These are phyloP conservation scores for Leccinum obscurum DNA, from an alignment of 768 basidiomycete genomes.

Conservation along the genomic window DNA sequence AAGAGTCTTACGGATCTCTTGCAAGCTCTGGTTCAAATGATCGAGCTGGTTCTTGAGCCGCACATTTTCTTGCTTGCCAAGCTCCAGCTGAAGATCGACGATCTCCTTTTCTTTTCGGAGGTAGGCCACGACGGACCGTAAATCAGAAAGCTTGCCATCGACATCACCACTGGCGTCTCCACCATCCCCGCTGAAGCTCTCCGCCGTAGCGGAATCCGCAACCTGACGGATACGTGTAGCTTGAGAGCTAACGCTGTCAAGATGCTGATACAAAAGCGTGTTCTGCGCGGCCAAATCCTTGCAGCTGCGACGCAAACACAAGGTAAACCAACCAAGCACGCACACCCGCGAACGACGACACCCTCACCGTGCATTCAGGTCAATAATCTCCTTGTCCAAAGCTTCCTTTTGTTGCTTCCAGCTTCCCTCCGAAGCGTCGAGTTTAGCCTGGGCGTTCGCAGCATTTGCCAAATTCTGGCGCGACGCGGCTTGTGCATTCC, in stretches of 20 bases:
- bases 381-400: constrained; percentile 74
- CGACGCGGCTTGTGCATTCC: constrained; percentile 47
- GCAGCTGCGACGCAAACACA: constrained; percentile 43
- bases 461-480: constrained; percentile 61
- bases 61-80: constrained; percentile 73
- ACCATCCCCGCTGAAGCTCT: constrained; percentile 40
- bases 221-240: constrained; percentile 78
- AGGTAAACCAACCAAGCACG: neutral
- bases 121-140: constrained; percentile 78
- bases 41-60: constrained; percentile 77
- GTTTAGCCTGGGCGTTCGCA: constrained; percentile 75
- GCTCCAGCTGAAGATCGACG: constrained; percentile 82
- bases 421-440: constrained; percentile 68
- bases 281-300: constrained; percentile 80
- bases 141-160: constrained; percentile 67
- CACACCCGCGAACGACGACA: neutral
- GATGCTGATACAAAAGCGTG: constrained; percentile 72
- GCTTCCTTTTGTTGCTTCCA: constrained; percentile 80
- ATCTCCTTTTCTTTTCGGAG: constrained; percentile 91
- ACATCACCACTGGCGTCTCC: constrained; percentile 44
- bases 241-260: constrained; percentile 81
- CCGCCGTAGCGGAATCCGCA: constrained; percentile 49
- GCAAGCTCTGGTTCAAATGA: constrained; percentile 63
- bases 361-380: constrained; percentile 67
- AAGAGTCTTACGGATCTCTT: constrained; percentile 68